phyloP scores from a whole-genome alignment of 2,329 filamentous ascomycete species.

The Fusarium circinatum region DNA sequence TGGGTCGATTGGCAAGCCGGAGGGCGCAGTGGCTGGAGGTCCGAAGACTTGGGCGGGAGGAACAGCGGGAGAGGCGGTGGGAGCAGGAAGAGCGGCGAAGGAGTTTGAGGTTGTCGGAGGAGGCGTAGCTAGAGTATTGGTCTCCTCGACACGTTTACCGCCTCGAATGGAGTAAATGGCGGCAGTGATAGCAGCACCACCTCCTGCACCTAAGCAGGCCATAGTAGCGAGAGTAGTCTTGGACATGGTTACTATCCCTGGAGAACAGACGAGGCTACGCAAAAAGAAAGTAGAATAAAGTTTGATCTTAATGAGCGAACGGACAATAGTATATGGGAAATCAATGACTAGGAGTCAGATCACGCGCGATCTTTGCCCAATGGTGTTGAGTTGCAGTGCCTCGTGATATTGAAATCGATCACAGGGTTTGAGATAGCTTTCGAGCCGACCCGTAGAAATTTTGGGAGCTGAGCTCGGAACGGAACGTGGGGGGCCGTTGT shows the following conservation, averaged over 20 bases:
- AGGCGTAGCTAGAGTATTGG: conserved; percentile 46
- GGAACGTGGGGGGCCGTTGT: conserved; percentile 38
- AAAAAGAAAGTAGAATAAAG: not conserved
- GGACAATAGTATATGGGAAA: not conserved
- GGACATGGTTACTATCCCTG: conserved; percentile 66
- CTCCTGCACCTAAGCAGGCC: conserved; percentile 79
- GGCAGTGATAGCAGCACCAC: conserved; percentile 78
- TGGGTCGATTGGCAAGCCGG: conserved; percentile 45
- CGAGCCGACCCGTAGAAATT: conserved; percentile 19
- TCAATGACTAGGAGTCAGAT: not conserved
- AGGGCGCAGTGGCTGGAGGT: conserved; percentile 45
- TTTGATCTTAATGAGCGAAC: not conserved
- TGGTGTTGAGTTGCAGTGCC: conserved; percentile 25
- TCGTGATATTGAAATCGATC: conserved; percentile 31
- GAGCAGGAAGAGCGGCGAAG: conserved; percentile 43
- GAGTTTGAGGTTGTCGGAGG: conserved; percentile 45
- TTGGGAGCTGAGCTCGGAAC: conserved; percentile 23
- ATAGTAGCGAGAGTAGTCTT: conserved; percentile 81
- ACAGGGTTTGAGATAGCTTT: conserved; percentile 23
- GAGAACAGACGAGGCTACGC: not conserved
- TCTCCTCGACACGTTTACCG: conserved; percentile 57
- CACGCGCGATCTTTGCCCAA: conserved; percentile 25
- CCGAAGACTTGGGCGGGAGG: conserved; percentile 69
- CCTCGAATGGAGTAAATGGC: conserved; percentile 71
- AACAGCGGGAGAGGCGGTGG: conserved; percentile 51